Conservation (phyloP, 345 rosid genomes). For the Trapa bicornis region DNA sequence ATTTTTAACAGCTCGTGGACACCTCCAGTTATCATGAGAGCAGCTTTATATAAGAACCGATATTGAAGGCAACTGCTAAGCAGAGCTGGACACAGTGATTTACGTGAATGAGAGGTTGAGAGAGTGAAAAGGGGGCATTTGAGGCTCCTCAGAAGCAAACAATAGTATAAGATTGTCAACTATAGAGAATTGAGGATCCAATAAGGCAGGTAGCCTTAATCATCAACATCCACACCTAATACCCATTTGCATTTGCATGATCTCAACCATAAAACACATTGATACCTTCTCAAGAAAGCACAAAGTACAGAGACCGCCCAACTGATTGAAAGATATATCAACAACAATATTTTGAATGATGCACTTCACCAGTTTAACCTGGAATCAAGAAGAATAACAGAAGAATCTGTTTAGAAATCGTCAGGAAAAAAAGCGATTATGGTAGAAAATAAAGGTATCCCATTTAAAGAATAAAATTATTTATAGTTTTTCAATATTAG, state of each 20-base stretch:
- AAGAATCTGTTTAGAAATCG: neutral
- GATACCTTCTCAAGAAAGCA: slow-evolving; percentile 87
- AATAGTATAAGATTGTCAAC: neutral
- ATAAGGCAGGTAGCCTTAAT: neutral
- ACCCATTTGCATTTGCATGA: neutral
- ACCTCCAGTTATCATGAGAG: neutral
- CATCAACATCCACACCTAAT: neutral
- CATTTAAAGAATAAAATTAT: neutral
- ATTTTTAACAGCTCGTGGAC: neutral
- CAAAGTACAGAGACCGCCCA: slow-evolving; percentile 73
- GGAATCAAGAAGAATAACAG: slow-evolving; percentile 10
- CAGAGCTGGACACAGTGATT: neutral
- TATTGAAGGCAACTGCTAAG: neutral
- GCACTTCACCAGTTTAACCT: slow-evolving; percentile 92
- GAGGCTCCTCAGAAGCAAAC: neutral
- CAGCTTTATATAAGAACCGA: neutral
- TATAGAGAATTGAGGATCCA: neutral
- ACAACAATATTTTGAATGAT: slow-evolving; percentile 68
- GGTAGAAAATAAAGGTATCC: neutral
- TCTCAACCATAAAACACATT: neutral
- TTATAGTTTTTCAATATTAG: neutral
- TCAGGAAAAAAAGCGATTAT: neutral
- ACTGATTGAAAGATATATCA: slow-evolving; percentile 89
- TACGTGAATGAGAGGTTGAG: no score
- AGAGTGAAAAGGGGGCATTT: neutral